Base-by-base conservation (phyloP, 2,329 filamentous ascomycete species). In the Scytalidium lignicola region DNA sequence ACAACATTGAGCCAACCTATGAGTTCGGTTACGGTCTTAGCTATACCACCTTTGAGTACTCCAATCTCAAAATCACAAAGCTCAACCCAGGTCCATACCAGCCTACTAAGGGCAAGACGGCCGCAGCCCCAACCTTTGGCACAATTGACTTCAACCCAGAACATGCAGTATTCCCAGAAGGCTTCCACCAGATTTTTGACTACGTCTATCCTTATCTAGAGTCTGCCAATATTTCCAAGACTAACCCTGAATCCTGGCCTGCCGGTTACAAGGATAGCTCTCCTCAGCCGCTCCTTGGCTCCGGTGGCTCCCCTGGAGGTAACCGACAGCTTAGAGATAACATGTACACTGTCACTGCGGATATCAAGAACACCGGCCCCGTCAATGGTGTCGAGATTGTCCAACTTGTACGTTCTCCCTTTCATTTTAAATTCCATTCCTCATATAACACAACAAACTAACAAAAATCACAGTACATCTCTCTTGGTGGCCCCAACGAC, bases 1-100 rank as follows among this genome's bases (percentile, higher is more conserved):
- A 70, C 39, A 67, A 78, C 54, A 76, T 81, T 51, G 78, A 79
- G 4, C 87, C 88, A 1, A 78, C 86, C 51, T 93, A 85, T 67
- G 88, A 91, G 62, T 95, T 93, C 57, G 89, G 89, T 9, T 87
- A 79, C 61, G 90, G 90, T 46, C 72, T 95, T 15, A 86, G 81
- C 3, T 95, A 93, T 74, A 89, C 88, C 1, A 88, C 76, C 1
- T 92, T 92, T 63, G 67, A 78, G 44, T 90, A 90, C 70, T 82
- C 85, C 18, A 73, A 87, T 63, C 69, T 93, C 57, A 65, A 71
- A 46, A 61, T 70, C 22, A 51, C 57, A 29, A 62, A 58, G 42
- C 46, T 52, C 39, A 49, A 52, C 43, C 53, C 57, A 4, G 52
- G 51, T 19, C 51, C 53, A 22, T 63, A 62, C 37, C 63, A 60